Evolutionary conservation across 768 basidiomycete genomes (phyloP).

Genomic region (Phallus indusiatus): DNA sequence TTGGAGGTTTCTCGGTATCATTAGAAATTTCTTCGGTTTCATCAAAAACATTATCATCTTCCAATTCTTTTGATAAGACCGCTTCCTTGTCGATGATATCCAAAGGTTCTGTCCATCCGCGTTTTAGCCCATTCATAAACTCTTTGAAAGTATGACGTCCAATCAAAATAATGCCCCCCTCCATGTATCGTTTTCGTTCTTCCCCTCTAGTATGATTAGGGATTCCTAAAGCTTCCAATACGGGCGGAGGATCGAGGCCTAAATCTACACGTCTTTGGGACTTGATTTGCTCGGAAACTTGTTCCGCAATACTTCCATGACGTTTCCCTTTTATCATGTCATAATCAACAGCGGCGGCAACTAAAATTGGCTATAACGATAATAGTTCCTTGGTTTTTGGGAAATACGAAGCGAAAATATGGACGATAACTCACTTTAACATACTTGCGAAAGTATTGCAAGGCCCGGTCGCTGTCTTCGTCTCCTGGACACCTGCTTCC

Average conservation of each 20-base stretch:
- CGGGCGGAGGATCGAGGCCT: constrained; percentile 47
- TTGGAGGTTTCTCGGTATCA: constrained; percentile 13
- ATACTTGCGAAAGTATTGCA: constrained; percentile 92
- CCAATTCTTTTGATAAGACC: constrained; percentile 51
- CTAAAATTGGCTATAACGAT: constrained; percentile 69
- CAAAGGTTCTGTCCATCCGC: constrained; percentile 74
- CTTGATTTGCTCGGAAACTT: constrained; percentile 65
- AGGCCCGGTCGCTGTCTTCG: constrained; percentile 76
- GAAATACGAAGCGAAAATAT: constrained; percentile 11
- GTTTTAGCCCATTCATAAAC: constrained; percentile 77
- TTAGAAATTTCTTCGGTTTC: constrained; percentile 38
- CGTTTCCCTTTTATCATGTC: constrained; percentile 71
- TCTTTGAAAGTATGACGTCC: constrained; percentile 92
- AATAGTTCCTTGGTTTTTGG: not conserved
- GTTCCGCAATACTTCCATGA: constrained; percentile 77
- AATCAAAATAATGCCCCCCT: constrained; percentile 79
- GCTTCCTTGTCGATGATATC: constrained; percentile 66
- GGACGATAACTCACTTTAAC: constrained; percentile 66
- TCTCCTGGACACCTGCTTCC: constrained; percentile 92
- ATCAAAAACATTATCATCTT: constrained; percentile 71
- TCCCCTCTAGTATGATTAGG: constrained; percentile 46
- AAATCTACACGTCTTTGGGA: constrained; percentile 55
- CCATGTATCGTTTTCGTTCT: constrained; percentile 47
- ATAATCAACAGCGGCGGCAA: constrained; percentile 92
- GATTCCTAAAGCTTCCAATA: constrained; percentile 33